Evolutionary conservation across 352 stramenopile genomes (phyloP), one percentile per base, ranked within the genome.

Genomic region (Globisporangium heterothallicum): DNA sequence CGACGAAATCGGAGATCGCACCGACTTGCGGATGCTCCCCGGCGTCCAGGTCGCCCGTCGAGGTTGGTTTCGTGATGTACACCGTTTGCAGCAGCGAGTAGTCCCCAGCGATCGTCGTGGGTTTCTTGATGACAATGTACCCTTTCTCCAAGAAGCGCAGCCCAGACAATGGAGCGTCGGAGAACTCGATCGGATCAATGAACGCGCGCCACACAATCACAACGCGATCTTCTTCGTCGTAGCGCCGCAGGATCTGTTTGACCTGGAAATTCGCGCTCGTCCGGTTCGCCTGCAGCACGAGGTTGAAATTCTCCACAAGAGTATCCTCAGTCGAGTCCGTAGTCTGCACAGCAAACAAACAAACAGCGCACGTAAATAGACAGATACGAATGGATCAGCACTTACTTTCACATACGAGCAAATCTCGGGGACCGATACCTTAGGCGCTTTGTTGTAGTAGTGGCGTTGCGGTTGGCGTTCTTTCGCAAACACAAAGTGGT

Each of bases 271-370:
- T 59, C 19, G 75, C 72, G 6, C 59, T 63, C 8, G 60, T 70
- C 27, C 70, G 59, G 43, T 78, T 78, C 9, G 64, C 64, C 46
- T 73, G 62, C 40, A 84, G 61, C 61, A 85, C 74, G 0, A 87
- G 61, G 19, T 72, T 70, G 58, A 84, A 78, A 53, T 70, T 74
- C 49, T 87, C 76, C 5, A 78, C 46, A 6, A 87, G 67, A 7
- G 72, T 80, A 36, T 84, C 70, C 52, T 84, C 72, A 2, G 57
- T 56, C n/a, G 55, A 40, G 26, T 62, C 49, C 16, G 32, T 4
- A 38, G 43, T 13, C 32, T 26, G 26, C 24, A 50, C 43, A 40
- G 2, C 7, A 29, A 38, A 38, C 14, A 8, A 10, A 18, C 14
- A 38, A 3, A 38, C 32, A 38, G 12, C 5, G 32, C 30, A n/a